Conservation (phyloP, 2,329 filamentous ascomycete species). For the Fusarium sarcochroum region DNA sequence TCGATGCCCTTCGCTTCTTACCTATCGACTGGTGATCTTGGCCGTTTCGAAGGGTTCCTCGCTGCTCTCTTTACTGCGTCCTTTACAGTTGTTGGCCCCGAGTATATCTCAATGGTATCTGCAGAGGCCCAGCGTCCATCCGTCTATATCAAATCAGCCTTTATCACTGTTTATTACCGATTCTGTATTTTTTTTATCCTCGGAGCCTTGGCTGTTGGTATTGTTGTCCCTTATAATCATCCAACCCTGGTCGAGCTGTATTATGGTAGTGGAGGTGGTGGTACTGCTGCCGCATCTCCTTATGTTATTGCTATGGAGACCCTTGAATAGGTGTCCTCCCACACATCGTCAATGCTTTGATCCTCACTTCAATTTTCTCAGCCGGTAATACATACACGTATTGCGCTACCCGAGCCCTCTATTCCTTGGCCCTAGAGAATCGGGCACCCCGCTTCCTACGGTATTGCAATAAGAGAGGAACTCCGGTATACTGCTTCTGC, state of each 20-base stretch:
- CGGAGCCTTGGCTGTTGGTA: constrained; percentile 69
- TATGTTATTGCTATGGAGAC: constrained; percentile 59
- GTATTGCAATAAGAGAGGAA: constrained; percentile 71
- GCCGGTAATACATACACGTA: constrained; percentile 53
- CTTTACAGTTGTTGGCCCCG: constrained; percentile 72
- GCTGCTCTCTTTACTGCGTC: constrained; percentile 72
- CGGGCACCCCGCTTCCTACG: constrained; percentile 64
- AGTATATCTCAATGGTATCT: constrained; percentile 73
- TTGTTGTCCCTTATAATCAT: constrained; percentile 70
- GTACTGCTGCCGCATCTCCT: constrained; percentile 58
- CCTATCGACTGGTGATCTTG: constrained; percentile 70
- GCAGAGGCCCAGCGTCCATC: constrained; percentile 74
- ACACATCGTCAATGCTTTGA: constrained; percentile 67
- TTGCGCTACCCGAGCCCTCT: constrained; percentile 62
- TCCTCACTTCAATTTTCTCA: constrained; percentile 53
- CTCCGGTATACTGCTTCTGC: constrained; percentile 68
- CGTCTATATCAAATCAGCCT: constrained; percentile 67
- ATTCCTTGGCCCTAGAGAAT: constrained; percentile 62
- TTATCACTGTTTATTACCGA: constrained; percentile 62
- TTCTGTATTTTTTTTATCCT: constrained; percentile 52
- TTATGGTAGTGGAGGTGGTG: constrained; percentile 51
- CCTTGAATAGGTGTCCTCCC: constrained; percentile 64
- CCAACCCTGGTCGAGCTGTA: constrained; percentile 66
- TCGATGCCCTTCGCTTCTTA: constrained; percentile 66
- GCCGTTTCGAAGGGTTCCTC: constrained; percentile 75